Percentiles rank a stretch among this genome's conserved stretches.
These are phyloP conservation scores for Termitomyces sp. DNA, from an alignment of 1,284 basidiomycete species.

Conservation along the genomic window DNA sequence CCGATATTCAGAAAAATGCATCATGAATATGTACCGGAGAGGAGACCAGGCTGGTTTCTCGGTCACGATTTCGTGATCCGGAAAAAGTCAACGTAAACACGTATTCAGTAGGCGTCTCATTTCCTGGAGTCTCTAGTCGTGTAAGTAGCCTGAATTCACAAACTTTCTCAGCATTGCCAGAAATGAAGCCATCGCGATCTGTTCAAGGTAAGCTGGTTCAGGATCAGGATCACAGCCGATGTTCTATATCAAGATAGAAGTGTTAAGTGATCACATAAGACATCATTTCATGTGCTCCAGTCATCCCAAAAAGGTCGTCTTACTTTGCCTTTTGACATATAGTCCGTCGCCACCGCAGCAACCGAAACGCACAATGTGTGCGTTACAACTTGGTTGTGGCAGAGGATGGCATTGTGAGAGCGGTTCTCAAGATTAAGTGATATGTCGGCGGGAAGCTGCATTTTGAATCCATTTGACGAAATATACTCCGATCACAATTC, in stretches of 20 bases:
- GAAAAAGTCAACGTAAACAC: no score
- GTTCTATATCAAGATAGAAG: not conserved
- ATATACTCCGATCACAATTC: not conserved
- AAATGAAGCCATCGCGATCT: not conserved
- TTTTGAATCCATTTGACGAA: no score
- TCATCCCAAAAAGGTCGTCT: not conserved
- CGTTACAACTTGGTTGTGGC: not conserved
- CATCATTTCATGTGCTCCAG: not conserved
- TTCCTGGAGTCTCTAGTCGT: no score
- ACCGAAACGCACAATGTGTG: not conserved
- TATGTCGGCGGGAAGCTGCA: not conserved
- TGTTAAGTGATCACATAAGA: not conserved
- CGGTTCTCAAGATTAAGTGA: not conserved
- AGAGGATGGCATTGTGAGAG: not conserved
- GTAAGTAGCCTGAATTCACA: no score
- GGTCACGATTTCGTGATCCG: no score
- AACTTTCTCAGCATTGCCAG: not conserved
- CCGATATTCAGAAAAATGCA: no score
- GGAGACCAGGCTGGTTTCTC: no score
- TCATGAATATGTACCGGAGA: no score
- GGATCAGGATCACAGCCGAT: slow-evolving; percentile 2
- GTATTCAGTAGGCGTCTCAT: no score
- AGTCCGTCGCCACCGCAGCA: not conserved
- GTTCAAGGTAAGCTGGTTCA: not conserved
- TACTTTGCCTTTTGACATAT: not conserved